Evolutionary conservation across 441 rosid species (phyloP).

Genomic region (Sinapis alba): DNA sequence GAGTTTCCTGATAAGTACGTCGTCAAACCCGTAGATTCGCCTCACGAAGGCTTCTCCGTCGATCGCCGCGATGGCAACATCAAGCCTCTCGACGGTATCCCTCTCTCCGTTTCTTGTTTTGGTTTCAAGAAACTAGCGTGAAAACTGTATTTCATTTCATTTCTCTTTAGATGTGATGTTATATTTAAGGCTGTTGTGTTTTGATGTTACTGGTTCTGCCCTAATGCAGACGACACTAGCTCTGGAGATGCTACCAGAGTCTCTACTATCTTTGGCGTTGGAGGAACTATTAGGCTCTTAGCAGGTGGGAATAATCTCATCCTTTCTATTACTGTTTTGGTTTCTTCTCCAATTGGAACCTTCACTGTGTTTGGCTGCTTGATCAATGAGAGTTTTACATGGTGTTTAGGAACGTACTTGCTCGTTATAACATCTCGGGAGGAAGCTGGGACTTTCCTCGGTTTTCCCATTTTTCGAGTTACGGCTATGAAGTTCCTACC

Average conservation of each 20-base stretch:
- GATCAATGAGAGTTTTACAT: neutral
- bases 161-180: too few relatives aligned
- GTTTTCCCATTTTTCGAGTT: constrained; percentile 70
- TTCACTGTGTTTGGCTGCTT: constrained; percentile 1
- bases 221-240: constrained; percentile 48
- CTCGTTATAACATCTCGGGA: constrained; percentile 78
- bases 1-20: constrained; percentile 82
- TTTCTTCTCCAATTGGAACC: neutral
- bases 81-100: constrained; percentile 55
- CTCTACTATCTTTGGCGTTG: constrained; percentile 76
- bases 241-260: constrained; percentile 53
- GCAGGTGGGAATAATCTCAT: constrained; percentile 59
- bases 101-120: neutral
- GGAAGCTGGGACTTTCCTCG: constrained; percentile 72
- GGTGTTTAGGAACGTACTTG: constrained; percentile 41
- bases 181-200: neutral
- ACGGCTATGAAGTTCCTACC: constrained; percentile 76
- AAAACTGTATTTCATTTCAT: neutral
- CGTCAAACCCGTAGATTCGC: constrained; percentile 61
- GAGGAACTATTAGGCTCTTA: constrained; percentile 79
- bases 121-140: neutral
- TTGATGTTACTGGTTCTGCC: constrained; percentile 8
- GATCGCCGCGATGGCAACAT: constrained; percentile 70
- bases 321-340: neutral
- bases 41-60: constrained; percentile 77